A percentile compares a stretch with the other conserved stretches of the same genome.
Conservation (phyloP, 495 filamentous ascomycete genomes). For the Penicillium samsonianum region DNA sequence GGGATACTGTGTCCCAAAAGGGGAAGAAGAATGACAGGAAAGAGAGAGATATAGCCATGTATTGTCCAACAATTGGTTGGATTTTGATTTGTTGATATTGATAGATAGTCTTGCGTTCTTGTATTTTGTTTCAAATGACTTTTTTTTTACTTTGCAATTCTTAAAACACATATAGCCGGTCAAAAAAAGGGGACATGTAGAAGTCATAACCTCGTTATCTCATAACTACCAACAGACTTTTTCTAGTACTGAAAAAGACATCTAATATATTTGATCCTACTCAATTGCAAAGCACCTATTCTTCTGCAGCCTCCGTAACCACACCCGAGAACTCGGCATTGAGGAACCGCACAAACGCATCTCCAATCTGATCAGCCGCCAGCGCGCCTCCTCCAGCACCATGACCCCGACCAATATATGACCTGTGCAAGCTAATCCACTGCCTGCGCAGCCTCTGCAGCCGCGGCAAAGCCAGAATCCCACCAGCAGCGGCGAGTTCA, state of each 20-base stretch:
- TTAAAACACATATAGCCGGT: neutral
- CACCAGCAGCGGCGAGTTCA: conserved; percentile 47
- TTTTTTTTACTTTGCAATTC: neutral
- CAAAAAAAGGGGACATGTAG: neutral
- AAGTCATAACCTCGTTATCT: conserved; percentile 21
- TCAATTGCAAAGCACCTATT: conserved; percentile 7
- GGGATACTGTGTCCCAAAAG: conserved; percentile 10
- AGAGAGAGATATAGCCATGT: conserved; percentile 2
- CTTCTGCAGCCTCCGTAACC: conserved; percentile 15
- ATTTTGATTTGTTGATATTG: conserved; percentile 9
- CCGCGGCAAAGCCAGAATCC: conserved; percentile 66
- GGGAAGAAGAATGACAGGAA: conserved; percentile 11
- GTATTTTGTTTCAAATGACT: conserved; percentile 4
- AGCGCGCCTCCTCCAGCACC: conserved; percentile 32
- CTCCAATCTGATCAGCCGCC: conserved; percentile 37
- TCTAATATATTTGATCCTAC: neutral
- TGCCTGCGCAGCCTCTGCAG: conserved; percentile 82
- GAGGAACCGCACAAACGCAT: conserved; percentile 52
- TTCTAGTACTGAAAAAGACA: conserved; percentile 12
- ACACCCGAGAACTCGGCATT: conserved; percentile 45
- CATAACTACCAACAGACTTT: conserved; percentile 9
- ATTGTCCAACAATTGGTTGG: conserved; percentile 2
- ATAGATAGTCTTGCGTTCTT: conserved; percentile 7
- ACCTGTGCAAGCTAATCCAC: conserved; percentile 77
- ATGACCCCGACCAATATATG: conserved; percentile 38